Conservation (phyloP, 305 asterid genomes). For the Solanum hybrid region DNA sequence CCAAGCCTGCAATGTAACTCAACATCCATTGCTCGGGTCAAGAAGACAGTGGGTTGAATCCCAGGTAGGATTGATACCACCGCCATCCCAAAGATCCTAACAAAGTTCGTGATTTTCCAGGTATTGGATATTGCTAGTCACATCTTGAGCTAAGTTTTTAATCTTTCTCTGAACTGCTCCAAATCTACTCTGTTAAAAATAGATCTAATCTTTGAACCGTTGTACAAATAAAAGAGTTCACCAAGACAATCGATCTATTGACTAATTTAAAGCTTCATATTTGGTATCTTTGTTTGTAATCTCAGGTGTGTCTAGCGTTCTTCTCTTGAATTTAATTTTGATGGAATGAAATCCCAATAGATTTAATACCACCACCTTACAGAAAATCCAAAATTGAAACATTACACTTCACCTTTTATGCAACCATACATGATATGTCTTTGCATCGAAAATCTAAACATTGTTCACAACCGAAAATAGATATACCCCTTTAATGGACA, state of each 20-base stretch:
- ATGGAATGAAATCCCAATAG: background rate
- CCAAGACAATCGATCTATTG: background rate
- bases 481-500: too few species aligned
- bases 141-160: background rate
- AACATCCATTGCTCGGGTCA: too few species aligned
- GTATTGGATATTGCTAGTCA: background rate
- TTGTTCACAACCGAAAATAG: background rate
- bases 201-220: background rate
- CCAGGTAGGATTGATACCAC: too few species aligned
- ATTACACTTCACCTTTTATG: background rate
- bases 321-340: background rate
- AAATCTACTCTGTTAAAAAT: background rate
- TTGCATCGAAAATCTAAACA: too few species aligned
- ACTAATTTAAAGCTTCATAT: too few species aligned
- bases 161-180: background rate
- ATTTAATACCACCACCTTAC: background rate
- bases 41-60: too few species aligned
- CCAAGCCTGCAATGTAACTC: background rate
- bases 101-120: too few species aligned
- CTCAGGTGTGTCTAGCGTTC: background rate
- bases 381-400: background rate
- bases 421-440: background rate
- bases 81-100: too few species aligned
- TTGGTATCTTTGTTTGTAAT: background rate
- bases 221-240: too few species aligned